Percentiles rank a stretch among this genome's conserved stretches.
phyloP scores from a whole-genome alignment of 805 yeast species.

The Wickerhamiella brachini region DNA sequence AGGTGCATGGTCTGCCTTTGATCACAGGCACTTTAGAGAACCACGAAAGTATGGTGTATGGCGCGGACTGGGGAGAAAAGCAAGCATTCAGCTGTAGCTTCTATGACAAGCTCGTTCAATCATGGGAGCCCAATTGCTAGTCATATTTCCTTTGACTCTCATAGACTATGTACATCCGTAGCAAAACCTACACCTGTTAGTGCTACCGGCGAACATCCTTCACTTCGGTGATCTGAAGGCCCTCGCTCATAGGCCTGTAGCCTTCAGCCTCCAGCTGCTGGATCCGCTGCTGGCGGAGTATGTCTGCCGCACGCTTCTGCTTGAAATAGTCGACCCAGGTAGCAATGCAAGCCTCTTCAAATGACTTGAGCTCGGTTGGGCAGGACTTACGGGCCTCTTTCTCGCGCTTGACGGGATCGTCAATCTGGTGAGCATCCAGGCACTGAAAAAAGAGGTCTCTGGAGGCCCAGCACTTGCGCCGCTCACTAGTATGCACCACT shows the following conservation, averaged over 20 bases:
- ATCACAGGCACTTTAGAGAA: constrained; percentile 12
- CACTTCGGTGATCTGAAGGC: constrained; percentile 39
- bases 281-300: constrained; percentile 52
- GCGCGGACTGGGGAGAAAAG: constrained; percentile 69
- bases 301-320: constrained; percentile 71
- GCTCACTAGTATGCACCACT: constrained; percentile 27
- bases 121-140: constrained; percentile 35
- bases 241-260: constrained; percentile 15
- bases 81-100: constrained; percentile 73
- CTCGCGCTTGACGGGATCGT: constrained; percentile 42
- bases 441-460: constrained; percentile 71
- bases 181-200: too few species aligned
- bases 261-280: constrained; percentile 61
- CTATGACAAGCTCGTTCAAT: constrained; percentile 70
- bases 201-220: constrained; percentile 3
- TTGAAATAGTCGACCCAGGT: constrained; percentile 87
- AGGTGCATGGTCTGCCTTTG: constrained; percentile 3
- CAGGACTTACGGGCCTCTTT: constrained; percentile 42
- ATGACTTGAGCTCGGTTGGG: constrained; percentile 39
- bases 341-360: constrained; percentile 63
- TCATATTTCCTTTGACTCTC: too few species aligned
- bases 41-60: constrained; percentile 89
- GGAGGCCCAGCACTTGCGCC: constrained; percentile 80
- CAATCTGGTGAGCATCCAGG: constrained; percentile 50
- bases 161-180: not conserved